Evolutionary conservation across 768 basidiomycete species (phyloP).

Genomic region (Albatrellus ellisii): DNA sequence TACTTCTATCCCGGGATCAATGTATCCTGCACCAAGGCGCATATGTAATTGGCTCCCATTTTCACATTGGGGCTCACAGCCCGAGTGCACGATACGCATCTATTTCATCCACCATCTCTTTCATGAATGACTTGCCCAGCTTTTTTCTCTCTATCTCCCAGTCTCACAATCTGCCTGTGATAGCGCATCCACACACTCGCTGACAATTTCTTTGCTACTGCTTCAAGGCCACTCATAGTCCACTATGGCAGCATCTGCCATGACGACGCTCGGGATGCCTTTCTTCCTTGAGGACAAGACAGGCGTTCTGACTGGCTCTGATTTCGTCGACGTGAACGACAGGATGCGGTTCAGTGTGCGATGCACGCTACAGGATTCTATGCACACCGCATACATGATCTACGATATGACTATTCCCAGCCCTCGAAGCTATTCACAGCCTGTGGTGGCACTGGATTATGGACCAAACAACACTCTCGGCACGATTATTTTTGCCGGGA

Average conservation of each 20-base stretch:
- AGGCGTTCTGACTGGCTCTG: conserved; percentile 37
- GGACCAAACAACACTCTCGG: conserved; percentile 37
- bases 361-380: conserved; percentile 30
- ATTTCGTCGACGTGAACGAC: conserved; percentile 51
- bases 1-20: too few species aligned
- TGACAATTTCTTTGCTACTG: too few species aligned
- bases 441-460: conserved; percentile 38
- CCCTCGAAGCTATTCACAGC: conserved; percentile 19
- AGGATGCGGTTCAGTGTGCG: conserved; percentile 39
- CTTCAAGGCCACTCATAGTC: too few species aligned
- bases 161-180: too few species aligned
- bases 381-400: conserved; percentile 38
- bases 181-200: too few species aligned
- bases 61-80: too few species aligned
- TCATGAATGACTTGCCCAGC: too few species aligned
- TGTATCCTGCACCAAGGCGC: too few species aligned
- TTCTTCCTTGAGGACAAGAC: conserved; percentile 54
- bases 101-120: too few species aligned
- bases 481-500: conserved; percentile 30
- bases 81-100: too few species aligned
- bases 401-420: conserved; percentile 27
- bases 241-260: conserved; percentile 11
- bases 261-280: conserved; percentile 41
- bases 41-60: too few species aligned
- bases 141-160: too few species aligned